Evolutionary conservation across 768 basidiomycete genomes (phyloP).

Genomic region (Amanita pallidorosea): DNA sequence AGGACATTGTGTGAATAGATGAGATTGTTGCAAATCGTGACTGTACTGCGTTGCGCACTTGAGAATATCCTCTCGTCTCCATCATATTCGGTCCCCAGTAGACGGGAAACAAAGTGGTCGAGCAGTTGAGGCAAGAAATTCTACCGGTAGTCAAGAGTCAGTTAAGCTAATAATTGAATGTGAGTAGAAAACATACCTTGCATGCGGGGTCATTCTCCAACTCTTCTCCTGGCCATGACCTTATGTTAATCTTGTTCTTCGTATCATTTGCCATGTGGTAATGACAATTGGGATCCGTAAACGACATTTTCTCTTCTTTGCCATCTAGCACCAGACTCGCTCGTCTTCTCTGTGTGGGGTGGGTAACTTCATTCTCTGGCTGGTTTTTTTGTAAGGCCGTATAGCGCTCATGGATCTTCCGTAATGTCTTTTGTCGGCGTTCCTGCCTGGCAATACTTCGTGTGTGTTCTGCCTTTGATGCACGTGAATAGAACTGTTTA

Average conservation of each 20-base stretch:
- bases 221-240: no score
- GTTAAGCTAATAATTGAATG: no score
- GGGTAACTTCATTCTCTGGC: no score
- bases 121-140: background rate
- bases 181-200: no score
- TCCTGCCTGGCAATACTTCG: slow-evolving; percentile 8
- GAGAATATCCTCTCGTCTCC: background rate
- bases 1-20: background rate
- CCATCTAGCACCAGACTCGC: no score
- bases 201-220: no score
- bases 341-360: no score
- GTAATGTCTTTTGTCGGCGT: background rate
- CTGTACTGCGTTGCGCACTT: background rate
- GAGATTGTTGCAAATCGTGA: background rate
- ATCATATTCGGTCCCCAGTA: background rate
- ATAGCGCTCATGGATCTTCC: background rate
- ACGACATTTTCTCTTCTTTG: no score
- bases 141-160: no score
- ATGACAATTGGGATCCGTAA: no score
- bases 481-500: slow-evolving; percentile 22
- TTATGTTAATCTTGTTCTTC: no score
- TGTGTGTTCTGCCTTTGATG: slow-evolving; percentile 17
- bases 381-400: background rate
- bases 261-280: no score
- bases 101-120: background rate